Conservation (phyloP, 73 alveolate genomes). For the Uronychia setigera region DNA sequence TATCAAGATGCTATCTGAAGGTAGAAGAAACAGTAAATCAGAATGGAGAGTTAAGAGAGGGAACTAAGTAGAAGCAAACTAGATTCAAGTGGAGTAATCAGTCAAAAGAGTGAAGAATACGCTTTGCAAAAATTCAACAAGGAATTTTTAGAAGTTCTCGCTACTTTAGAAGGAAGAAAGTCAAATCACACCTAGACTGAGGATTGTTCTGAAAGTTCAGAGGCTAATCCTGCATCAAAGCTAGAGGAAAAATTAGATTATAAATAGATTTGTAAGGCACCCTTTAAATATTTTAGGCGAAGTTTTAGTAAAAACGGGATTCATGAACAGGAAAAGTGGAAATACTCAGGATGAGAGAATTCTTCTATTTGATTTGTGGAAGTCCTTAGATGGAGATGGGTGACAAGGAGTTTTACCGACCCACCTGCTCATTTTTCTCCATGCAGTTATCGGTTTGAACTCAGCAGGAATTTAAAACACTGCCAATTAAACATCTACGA, state of each 20-base stretch:
- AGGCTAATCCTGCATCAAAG: not conserved
- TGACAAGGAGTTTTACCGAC: not conserved
- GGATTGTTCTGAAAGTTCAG: no score
- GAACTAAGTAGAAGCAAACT: no score
- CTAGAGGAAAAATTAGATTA: not conserved
- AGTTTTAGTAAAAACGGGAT: not conserved
- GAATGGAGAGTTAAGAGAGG: no score
- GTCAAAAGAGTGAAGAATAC: not conserved
- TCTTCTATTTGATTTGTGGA: not conserved
- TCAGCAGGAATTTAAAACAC: no score
- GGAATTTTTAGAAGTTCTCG: not conserved
- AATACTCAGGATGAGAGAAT: not conserved
- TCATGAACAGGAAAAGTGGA: not conserved
- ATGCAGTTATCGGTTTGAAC: not conserved
- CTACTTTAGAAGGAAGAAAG: no score
- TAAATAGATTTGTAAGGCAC: not conserved
- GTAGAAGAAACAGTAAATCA: not conserved
- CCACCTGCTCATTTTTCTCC: not conserved
- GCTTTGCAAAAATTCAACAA: not conserved
- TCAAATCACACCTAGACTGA: no score
- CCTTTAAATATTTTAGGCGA: not conserved
- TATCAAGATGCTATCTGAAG: not conserved
- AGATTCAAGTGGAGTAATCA: no score
- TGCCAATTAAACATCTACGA: no score
- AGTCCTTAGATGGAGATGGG: not conserved